phyloP scores from a whole-genome alignment of 495 filamentous ascomycete species.

The Neurospora tetrasperma region DNA sequence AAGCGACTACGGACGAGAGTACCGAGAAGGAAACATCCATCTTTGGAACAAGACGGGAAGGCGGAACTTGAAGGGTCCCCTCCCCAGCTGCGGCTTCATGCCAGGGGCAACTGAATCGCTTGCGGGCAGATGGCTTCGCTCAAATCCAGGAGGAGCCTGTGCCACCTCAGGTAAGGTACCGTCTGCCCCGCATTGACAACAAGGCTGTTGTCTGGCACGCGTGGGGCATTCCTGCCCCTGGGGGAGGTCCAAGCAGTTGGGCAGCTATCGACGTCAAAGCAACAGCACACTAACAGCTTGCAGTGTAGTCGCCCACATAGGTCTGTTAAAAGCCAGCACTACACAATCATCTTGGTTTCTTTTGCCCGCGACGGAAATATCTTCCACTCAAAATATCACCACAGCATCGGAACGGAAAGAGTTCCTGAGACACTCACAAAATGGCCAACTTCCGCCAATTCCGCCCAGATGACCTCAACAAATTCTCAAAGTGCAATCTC shows the following conservation, averaged over 20 bases:
- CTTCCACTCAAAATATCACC: background rate
- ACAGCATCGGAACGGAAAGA: background rate
- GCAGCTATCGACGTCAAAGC: background rate
- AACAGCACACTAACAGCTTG: background rate
- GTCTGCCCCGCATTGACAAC: background rate
- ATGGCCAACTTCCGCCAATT: conserved; percentile 42
- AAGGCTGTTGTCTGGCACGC: background rate
- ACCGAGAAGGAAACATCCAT: background rate
- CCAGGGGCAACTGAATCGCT: background rate
- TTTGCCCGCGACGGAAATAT: background rate
- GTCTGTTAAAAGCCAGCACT: background rate
- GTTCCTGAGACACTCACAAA: background rate
- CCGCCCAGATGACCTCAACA: conserved; percentile 36
- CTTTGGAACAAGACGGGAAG: background rate
- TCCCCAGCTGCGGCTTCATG: background rate
- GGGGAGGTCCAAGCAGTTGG: background rate
- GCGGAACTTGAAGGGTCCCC: background rate
- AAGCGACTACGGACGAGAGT: background rate
- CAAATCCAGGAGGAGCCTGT: background rate
- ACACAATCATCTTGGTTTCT: background rate
- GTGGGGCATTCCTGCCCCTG: background rate
- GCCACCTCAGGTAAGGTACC: background rate
- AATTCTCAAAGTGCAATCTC: conserved; percentile 76
- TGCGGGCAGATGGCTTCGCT: background rate
- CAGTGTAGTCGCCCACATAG: background rate